These are phyloP conservation scores for Paxillus ammoniavirescens DNA, from an alignment of 768 basidiomycete species.

Conservation along the genomic window DNA sequence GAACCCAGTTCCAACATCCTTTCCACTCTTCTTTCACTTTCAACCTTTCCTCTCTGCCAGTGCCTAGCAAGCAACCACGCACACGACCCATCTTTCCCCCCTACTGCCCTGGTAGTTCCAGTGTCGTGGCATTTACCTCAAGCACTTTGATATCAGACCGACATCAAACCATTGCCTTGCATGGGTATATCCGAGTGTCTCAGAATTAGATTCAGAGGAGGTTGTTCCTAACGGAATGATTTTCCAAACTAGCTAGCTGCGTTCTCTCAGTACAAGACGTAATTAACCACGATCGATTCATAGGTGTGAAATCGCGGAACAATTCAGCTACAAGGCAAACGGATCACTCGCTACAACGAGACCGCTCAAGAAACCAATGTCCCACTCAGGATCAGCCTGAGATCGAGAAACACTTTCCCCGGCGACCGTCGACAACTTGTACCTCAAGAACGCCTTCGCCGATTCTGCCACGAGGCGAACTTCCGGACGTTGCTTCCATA, in stretches of 20 bases:
- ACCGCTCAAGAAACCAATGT: slow-evolving; percentile 18
- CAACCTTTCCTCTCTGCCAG: slow-evolving; percentile 10
- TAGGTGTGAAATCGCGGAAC: no score
- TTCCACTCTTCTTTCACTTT: slow-evolving; percentile 28
- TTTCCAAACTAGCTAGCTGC: no score
- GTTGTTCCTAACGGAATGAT: no score
- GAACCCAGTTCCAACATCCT: slow-evolving; percentile 10
- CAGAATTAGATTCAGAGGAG: no score
- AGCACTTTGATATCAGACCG: no score
- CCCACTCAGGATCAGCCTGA: slow-evolving; percentile 23
- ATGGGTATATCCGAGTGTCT: no score
- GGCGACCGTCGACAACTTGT: slow-evolving; percentile 7
- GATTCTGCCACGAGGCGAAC: slow-evolving; percentile 25
- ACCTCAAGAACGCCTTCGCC: slow-evolving; percentile 18
- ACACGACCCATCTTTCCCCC: slow-evolving; percentile 31
- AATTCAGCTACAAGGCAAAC: slow-evolving; percentile 11
- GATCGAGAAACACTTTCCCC: neutral
- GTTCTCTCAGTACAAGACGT: no score
- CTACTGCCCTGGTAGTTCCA: no score
- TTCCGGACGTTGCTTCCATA: slow-evolving; percentile 29
- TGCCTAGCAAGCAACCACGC: slow-evolving; percentile 17
- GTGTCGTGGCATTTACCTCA: no score
- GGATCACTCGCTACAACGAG: slow-evolving; percentile 7
- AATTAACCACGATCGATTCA: no score
- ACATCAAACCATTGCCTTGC: no score